phyloP scores from a whole-genome alignment of 352 stramenopile species.

The Globisporangium yorkense region DNA sequence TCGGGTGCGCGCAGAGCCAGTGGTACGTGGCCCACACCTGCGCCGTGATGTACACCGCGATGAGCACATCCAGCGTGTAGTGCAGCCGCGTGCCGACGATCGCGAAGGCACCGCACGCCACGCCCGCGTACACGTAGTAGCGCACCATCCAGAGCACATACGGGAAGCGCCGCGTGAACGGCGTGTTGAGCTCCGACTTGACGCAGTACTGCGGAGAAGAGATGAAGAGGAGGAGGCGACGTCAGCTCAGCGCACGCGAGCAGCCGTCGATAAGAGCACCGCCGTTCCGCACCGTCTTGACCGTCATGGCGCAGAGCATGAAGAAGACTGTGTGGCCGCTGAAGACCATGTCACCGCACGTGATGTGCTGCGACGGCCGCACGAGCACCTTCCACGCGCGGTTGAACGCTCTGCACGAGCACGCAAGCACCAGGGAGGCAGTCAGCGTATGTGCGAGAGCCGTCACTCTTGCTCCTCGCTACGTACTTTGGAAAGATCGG shows the following conservation, averaged over 20 bases:
- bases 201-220: conserved; percentile 30
- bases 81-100: conserved; percentile 83
- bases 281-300: conserved; percentile 43
- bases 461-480: neutral
- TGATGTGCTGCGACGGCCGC: conserved; percentile 81
- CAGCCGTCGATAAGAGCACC: no score
- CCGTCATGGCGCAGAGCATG: conserved; percentile 77
- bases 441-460: neutral
- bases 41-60: conserved; percentile 83
- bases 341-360: conserved; percentile 87
- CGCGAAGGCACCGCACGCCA: conserved; percentile 62
- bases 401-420: conserved; percentile 48
- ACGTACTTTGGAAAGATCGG: conserved; percentile 85
- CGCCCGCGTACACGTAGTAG: conserved; percentile 69
- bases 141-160: conserved; percentile 79
- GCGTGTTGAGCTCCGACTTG: conserved; percentile 75
- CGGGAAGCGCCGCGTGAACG: conserved; percentile 71
- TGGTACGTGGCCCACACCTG: conserved; percentile 85
- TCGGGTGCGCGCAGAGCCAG: conserved; percentile 32
- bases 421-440: neutral
- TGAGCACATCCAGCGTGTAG: conserved; percentile 85
- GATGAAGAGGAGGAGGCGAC: neutral
- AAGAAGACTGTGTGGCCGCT: conserved; percentile 85
- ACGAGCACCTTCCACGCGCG: conserved; percentile 82
- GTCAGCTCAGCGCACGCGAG: neutral